phyloP scores from a whole-genome alignment of 202 grass and related monocot genomes.

The Carex arenaria region DNA sequence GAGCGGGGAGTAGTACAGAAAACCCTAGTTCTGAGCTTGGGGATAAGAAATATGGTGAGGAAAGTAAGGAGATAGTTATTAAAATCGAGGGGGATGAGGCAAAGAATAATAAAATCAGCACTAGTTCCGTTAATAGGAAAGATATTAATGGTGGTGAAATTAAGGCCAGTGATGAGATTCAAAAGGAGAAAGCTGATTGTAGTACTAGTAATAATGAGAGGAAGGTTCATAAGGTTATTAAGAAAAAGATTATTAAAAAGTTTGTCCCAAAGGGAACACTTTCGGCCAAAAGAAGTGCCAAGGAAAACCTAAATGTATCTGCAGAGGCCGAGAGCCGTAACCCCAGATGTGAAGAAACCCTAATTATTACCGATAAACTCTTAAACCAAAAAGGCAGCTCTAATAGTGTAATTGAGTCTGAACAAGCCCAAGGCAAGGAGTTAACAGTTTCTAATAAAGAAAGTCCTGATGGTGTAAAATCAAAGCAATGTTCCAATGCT shows the following conservation, averaged over 20 bases:
- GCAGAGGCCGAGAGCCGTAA: background rate
- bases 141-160: background rate
- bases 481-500: background rate
- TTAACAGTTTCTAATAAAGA: background rate
- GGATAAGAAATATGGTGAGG: background rate
- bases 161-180: background rate
- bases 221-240: conserved; percentile 26
- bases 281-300: background rate
- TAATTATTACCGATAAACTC: background rate
- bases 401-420: background rate
- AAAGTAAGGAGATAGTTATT: background rate
- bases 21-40: background rate
- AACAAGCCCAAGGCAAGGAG: background rate
- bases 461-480: background rate
- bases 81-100: background rate
- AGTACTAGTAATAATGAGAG: background rate
- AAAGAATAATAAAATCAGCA: background rate
- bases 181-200: conserved; percentile 1
- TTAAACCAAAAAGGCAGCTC: background rate
- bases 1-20: background rate
- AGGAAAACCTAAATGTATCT: conserved; percentile 5
- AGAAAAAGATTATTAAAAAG: conserved; percentile 25
- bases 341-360: background rate
- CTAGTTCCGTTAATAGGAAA: background rate
- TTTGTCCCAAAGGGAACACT: conserved; percentile 14